Conservation (phyloP, 805 yeast genomes). For the Cyberlindnera mycetangii region DNA sequence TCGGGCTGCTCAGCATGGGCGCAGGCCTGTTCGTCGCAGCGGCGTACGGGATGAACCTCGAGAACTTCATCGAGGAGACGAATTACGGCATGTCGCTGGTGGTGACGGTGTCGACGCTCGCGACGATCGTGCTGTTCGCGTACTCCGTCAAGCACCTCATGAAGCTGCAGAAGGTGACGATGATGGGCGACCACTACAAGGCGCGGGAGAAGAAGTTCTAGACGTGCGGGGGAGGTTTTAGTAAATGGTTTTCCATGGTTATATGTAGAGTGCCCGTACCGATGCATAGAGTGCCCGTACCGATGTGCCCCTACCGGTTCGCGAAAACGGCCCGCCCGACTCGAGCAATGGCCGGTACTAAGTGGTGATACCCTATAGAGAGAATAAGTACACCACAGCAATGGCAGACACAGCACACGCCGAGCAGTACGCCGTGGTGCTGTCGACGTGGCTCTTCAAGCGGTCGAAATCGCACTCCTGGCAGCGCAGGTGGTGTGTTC, state of each 20-base stretch:
- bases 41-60: slow-evolving; percentile 93
- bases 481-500: slow-evolving; percentile 39
- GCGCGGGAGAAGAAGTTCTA: slow-evolving; percentile 4
- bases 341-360: too few relatives aligned
- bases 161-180: slow-evolving; percentile 69
- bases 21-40: slow-evolving; percentile 80
- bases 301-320: too few relatives aligned
- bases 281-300: too few relatives aligned
- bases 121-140: slow-evolving; percentile 46
- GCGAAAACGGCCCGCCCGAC: too few relatives aligned
- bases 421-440: slow-evolving; percentile 2
- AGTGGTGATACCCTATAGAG: too few relatives aligned
- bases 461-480: slow-evolving; percentile 35
- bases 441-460: slow-evolving; percentile 32
- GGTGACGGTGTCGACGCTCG: slow-evolving; percentile 36
- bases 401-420: neutral
- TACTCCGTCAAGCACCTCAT: slow-evolving; percentile 56
- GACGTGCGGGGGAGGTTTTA: neutral
- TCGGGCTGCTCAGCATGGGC: slow-evolving; percentile 80
- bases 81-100: slow-evolving; percentile 64
- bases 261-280: neutral
- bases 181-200: slow-evolving; percentile 43
- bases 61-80: slow-evolving; percentile 85
- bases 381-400: too few relatives aligned
- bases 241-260: neutral